Base-by-base conservation (phyloP, 225 moss, liverwort and hornwort genomes). In the Lunularia cruciata region DNA sequence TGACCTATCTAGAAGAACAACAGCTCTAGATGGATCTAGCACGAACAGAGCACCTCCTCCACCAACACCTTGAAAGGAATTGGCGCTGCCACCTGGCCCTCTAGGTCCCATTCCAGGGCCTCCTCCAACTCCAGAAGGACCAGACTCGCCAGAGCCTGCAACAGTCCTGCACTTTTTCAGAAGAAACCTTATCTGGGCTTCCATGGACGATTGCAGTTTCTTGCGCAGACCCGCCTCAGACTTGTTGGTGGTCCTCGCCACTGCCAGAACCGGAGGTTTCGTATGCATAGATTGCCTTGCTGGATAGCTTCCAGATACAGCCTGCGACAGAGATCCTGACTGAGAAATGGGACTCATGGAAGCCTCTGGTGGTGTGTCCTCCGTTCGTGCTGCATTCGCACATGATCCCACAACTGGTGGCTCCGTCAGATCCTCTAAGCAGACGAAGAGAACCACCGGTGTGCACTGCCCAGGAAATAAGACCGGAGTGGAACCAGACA, bases 381-480 rank as follows among this genome's bases (percentile, higher is more conserved):
- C 90, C 65, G 78, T 33, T 74, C 79, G 58, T 28, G 75, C 49
- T 47, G 35, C 58, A 72, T 65, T 70, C 70, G 40, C 35, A 40
- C 46, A 34, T 4, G 76, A 58, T 31, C 38, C 78, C 80, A 63
- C 47, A 19, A 49, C 59, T 3, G 79, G 23, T 49, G 83, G 56
- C 20, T 93, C 98, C 69, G 74, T 36, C 57, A 68, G 72, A 74
- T 93, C 93, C 71, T 89, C 98, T 57, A 98, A 80, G 73, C 76
- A 93, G 33, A 93, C 91, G 72, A 98, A 98, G 40, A 98, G 91
- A 66, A 88, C 79, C 27, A 93, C 93, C 65, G 98, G 98, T 28
- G 85, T 98, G 71, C 98, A 98, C 81, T 98, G 98, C 60, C 98
- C 98, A 68, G 98, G 98, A 78, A 89, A 85, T 64, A 98, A 77